A percentile compares a stretch with the other conserved stretches of the same genome.
Evolutionary conservation across 495 filamentous ascomycete species (phyloP).

Genomic region (Penicillium dipodomyicola): DNA sequence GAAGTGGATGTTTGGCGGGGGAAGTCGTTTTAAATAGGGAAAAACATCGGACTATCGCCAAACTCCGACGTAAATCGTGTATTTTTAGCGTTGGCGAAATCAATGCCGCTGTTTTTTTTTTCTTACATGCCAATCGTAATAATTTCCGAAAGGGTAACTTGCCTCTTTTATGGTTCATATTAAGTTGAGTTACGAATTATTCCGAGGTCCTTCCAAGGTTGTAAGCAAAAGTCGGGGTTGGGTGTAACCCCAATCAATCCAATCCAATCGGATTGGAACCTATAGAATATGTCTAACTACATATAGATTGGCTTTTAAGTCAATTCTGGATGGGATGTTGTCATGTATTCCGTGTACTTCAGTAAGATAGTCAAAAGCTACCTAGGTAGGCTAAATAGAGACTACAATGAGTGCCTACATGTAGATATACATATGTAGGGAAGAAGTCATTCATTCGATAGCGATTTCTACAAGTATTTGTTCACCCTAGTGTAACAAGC

Average conservation of each 20-base stretch:
- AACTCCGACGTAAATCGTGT: slow-evolving; percentile 11
- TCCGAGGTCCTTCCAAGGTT: background rate
- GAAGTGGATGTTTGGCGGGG: slow-evolving; percentile 14
- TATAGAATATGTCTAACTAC: no score
- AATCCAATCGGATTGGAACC: no score
- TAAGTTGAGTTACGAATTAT: background rate
- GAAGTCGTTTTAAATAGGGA: slow-evolving; percentile 2
- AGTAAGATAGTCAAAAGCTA: background rate
- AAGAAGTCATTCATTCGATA: background rate
- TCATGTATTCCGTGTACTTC: background rate
- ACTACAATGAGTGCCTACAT: background rate
- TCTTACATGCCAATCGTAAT: background rate
- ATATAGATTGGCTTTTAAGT: background rate
- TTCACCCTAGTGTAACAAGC: slow-evolving; percentile 3
- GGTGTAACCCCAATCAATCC: background rate
- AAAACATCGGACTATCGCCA: slow-evolving; percentile 21
- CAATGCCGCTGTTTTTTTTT: background rate
- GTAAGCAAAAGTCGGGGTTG: background rate
- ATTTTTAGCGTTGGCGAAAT: background rate
- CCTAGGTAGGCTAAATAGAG: background rate
- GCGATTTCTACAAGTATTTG: slow-evolving; percentile 4
- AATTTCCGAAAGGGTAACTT: background rate
- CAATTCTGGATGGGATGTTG: background rate
- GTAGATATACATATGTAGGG: no score
- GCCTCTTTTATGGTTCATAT: background rate